Base-by-base conservation (phyloP, 768 basidiomycete species). In the Lentinus tigrinus region DNA sequence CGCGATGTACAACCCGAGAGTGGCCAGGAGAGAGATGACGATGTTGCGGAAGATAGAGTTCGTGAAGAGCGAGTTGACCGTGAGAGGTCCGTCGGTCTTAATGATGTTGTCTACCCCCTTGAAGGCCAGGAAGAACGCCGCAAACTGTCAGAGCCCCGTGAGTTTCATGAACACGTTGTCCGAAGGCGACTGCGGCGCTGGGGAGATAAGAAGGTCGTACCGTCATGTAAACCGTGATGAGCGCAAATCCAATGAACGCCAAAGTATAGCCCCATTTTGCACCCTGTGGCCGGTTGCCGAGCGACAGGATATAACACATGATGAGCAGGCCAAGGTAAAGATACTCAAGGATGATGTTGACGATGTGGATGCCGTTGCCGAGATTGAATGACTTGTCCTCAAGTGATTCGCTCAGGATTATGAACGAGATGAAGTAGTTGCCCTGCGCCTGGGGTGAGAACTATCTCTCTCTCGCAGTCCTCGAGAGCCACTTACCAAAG, bases 221-320 rank as follows among this genome's bases (percentile, higher is more conserved):
- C 52, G 94, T 93, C 96, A 99, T 98, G 69, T 98, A 98, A n/a
- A 94, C 71, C 31, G 96, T 98, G 62, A 99, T 85, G 23, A 96
- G 4, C 3, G 82, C 93, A 74, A 96, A 99, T 1, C 93, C 92
- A 28, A 96, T 69, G 66, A 98, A 86, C 27, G 93, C 89, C 7
- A 82, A 66, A 3, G 92, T 93, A 71, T 97, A 99, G 6, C 84
- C 85, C 83, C 87, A 85, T 71, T 92, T 95, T 3, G 87, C 83
- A 31, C 95, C 95, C 64, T 95, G 92, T 4, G 95, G 95, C 11
- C 96, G 77, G 70, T 98, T 98, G 0, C 95, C 96, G 54, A 98
- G 75, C 2, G 92, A 78, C 37, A 96, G 81, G 52, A 97, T 77
- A 75, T 95, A 95, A 69, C 93, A 95, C 73, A 85, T 86, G 65